Percentiles rank a stretch among this genome's conserved stretches.
phyloP scores from a whole-genome alignment of 495 filamentous ascomycete genomes.

The Podospora bellae-mahoneyi region DNA sequence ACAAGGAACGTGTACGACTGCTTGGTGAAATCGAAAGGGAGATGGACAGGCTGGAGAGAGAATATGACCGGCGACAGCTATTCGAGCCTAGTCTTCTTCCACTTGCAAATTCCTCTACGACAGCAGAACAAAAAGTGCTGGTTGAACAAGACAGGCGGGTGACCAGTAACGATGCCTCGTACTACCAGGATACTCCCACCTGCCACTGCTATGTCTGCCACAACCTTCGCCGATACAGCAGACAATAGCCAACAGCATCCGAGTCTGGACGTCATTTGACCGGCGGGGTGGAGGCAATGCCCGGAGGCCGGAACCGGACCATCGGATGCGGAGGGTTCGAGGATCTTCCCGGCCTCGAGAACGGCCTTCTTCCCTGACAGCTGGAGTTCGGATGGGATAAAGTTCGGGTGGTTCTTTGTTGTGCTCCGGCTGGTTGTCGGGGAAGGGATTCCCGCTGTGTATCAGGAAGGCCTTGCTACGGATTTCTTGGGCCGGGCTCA shows the following conservation, averaged over 20 bases:
- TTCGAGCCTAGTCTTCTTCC: neutral
- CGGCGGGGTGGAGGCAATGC: neutral
- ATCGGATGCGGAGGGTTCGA: neutral
- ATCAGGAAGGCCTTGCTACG: neutral
- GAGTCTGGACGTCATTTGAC: neutral
- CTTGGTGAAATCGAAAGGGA: constrained; percentile 1
- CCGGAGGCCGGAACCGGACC: neutral
- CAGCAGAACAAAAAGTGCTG: neutral
- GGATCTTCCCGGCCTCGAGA: neutral
- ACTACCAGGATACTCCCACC: neutral
- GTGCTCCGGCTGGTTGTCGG: neutral
- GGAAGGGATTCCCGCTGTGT: neutral
- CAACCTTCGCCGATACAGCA: neutral
- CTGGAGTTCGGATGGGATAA: neutral
- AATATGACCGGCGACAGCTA: neutral
- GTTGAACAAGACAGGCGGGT: neutral
- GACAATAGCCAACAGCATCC: neutral
- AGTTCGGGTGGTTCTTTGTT: neutral
- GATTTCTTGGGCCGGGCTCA: neutral
- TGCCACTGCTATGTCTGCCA: neutral
- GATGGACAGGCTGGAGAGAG: constrained; percentile 1
- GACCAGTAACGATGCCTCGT: neutral
- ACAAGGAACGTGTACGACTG: constrained; percentile 1
- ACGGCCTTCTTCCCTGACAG: neutral
- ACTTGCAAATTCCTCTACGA: neutral